Percentiles rank a stretch among this genome's conserved stretches.
Conservation (phyloP, 805 yeast species). For the Suhomyces pyralidae region DNA sequence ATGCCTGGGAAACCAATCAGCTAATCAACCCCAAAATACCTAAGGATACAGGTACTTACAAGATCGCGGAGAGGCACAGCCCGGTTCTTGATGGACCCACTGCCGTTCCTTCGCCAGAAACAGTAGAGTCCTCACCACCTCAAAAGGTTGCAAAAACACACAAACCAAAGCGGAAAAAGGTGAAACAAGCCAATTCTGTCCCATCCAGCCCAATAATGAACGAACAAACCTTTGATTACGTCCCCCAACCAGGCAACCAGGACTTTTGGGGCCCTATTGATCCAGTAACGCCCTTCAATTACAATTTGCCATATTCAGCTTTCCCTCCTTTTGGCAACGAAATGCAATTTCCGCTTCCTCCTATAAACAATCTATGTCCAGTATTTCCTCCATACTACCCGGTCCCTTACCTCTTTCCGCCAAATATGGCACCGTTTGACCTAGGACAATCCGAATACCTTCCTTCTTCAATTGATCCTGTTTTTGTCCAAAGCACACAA, state of each 20-base stretch:
- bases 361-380: neutral
- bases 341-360: neutral
- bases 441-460: neutral
- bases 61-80: neutral
- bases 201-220: neutral
- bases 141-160: neutral
- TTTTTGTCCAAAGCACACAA: neutral
- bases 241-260: neutral
- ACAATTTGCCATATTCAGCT: neutral
- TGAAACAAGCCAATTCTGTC: neutral
- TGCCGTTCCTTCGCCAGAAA: neutral
- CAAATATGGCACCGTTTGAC: neutral
- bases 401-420: neutral
- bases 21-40: neutral
- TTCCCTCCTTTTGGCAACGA: neutral
- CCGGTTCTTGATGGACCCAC: neutral
- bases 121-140: neutral
- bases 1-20: conserved; percentile 8
- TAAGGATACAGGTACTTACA: neutral
- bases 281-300: neutral
- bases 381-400: neutral
- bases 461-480: neutral
- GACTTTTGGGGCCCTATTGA: neutral
- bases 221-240: neutral
- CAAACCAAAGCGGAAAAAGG: neutral